Base-by-base conservation (phyloP, 2,329 filamentous ascomycete genomes). In the Colletotrichum trifolii region DNA sequence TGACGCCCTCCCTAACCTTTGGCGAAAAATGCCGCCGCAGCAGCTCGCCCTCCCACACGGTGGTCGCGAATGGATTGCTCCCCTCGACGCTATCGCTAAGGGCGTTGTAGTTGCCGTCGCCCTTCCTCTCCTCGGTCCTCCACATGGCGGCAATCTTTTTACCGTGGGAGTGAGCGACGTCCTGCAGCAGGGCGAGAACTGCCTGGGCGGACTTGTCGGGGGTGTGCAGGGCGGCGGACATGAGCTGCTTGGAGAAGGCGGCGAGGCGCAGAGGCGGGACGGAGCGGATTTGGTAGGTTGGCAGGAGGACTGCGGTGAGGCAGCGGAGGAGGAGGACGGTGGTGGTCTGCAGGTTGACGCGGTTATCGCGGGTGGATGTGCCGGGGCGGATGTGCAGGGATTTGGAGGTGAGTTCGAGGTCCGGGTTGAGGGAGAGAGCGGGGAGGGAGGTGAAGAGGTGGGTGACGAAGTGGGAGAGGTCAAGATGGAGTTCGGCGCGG, bases 391-490 rank as follows among this genome's bases (percentile, higher is more conserved):
- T 3, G 91, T 88, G 88, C 11, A 93, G 82, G 11, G 91, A 90
- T 72, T 91, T 93, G 63, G 83, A 83, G 53, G 91, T 90, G 66
- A 92, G 87, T 76, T 99, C 96, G 69, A 99, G 89, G 74, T 97
- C 93, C 0, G 94, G 85, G 76, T 96, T 91, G 53, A 94, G 82
- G 3, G 91, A 90, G 34, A 97, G 86, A 2, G 91, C 85, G 70
- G 95, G 87, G 6, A 99, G 86, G 13, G 92, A 92, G 71, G 89
- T 90, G 84, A 97, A 99, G 64, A 99, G 91, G 77, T 97, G 92
- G 12, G 91, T 93, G 72, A 93, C 94, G 85, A 99, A 99, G 84
- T 94, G 97, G 72, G 91, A 93, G 42, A 99, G 87, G 76, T 99
- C 96, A 53, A 99, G 89, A 73, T 94, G 92, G 5, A 98, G 86